phyloP scores from a whole-genome alignment of 2,329 filamentous ascomycete genomes.

The Diaporthe amygdali region DNA sequence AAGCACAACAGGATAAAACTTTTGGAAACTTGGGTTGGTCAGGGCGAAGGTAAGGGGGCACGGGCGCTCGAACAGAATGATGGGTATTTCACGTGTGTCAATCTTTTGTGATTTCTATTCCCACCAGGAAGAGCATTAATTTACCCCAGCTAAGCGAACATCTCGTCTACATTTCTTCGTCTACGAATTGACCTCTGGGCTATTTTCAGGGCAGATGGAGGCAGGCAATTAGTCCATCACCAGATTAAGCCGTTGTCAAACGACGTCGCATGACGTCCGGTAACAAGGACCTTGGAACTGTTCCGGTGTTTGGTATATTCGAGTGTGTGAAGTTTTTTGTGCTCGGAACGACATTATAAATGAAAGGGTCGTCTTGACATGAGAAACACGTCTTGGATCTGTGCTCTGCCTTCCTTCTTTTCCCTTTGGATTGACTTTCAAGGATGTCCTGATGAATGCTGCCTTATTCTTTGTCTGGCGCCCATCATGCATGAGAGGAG shows the following conservation, averaged over 20 bases:
- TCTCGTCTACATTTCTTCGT: neutral
- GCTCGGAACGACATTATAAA: neutral
- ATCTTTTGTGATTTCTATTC: neutral
- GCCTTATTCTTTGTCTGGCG: neutral
- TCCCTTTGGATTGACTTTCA: too few relatives aligned
- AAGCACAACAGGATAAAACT: conserved; percentile 1
- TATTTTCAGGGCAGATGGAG: neutral
- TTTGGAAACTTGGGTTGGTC: neutral
- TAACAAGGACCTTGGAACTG: too few relatives aligned
- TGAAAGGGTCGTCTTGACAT: neutral
- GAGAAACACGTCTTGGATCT: neutral
- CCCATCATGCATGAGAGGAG: neutral
- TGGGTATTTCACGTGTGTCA: conserved; percentile 13
- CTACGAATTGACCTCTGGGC: neutral
- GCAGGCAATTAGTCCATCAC: neutral
- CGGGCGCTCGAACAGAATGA: neutral
- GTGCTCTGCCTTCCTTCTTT: too few relatives aligned
- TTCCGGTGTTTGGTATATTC: too few relatives aligned
- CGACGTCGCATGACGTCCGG: too few relatives aligned
- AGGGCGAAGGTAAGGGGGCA: neutral
- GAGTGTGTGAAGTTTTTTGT: neutral
- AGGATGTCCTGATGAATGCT: neutral
- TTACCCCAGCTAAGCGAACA: neutral
- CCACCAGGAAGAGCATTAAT: conserved; percentile 12
- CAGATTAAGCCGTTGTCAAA: neutral